These are phyloP conservation scores for Wilhelminamyces savonicus DNA, from an alignment of 805 yeast species.

Conservation along the genomic window DNA sequence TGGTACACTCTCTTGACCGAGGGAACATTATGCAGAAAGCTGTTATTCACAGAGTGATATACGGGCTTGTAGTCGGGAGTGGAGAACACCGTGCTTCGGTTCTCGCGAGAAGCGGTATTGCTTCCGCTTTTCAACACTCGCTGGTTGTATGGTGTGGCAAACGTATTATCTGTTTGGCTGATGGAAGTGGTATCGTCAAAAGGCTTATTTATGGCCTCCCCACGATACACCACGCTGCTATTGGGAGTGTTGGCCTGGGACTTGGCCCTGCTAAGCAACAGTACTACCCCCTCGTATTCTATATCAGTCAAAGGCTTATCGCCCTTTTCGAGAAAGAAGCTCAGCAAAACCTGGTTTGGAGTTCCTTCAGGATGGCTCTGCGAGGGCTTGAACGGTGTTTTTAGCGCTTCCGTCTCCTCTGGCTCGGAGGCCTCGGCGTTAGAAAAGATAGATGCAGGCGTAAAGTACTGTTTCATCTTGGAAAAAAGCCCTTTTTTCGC, in stretches of 20 bases:
- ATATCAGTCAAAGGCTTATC: conserved; percentile 63
- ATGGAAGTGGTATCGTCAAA: background rate
- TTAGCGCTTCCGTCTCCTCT: conserved; percentile 2
- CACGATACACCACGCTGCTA: background rate
- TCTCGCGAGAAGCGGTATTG: conserved; percentile 11
- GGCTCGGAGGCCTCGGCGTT: conserved; percentile 1
- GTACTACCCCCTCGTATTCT: conserved; percentile 76
- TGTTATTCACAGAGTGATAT: conserved; percentile 26
- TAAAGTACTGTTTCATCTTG: conserved; percentile 20
- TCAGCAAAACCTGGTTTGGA: conserved; percentile 55
- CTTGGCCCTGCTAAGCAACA: conserved; percentile 34
- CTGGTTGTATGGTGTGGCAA: conserved; percentile 23
- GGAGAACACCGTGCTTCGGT: conserved; percentile 13
- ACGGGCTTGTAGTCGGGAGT: conserved; percentile 35
- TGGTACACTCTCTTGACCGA: conserved; percentile 39
- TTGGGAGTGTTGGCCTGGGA: conserved; percentile 8
- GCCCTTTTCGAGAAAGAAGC: conserved; percentile 72
- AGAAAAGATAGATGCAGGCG: background rate
- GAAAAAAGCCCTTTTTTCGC: conserved; percentile 19
- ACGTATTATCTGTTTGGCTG: conserved; percentile 3
- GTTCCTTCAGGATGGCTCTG: background rate
- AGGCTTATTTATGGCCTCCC: background rate
- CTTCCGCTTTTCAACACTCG: conserved; percentile 20
- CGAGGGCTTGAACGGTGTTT: conserved; percentile 2
- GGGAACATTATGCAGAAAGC: conserved; percentile 17